Percentiles rank a stretch among this genome's conserved stretches.
phyloP scores from a whole-genome alignment of 108 stramenopile species.

The Thalassiosira profunda region DNA sequence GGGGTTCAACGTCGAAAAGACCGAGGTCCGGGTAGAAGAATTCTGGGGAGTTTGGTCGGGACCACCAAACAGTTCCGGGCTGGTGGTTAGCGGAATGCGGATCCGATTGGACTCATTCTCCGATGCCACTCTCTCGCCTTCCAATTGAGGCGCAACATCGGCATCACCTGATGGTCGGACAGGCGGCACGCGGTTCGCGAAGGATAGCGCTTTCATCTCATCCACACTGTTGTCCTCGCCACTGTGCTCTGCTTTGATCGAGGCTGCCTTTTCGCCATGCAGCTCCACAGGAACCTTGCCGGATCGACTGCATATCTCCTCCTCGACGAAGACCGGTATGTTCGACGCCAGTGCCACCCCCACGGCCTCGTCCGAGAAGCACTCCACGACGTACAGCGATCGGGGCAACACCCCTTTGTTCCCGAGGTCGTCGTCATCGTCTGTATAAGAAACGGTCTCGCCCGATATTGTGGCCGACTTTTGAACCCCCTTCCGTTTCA shows the following conservation, averaged over 20 bases:
- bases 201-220: slow-evolving; percentile 3
- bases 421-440: slow-evolving; percentile 72
- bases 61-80: slow-evolving; percentile 50
- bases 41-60: slow-evolving; percentile 13
- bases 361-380: slow-evolving; percentile 89
- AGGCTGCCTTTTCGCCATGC: slow-evolving; percentile 15
- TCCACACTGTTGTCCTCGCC: not conserved
- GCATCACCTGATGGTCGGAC: slow-evolving; percentile 45
- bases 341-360: slow-evolving; percentile 75
- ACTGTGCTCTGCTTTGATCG: not conserved
- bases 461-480: slow-evolving; percentile 56
- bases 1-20: slow-evolving; percentile 78
- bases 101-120: slow-evolving; percentile 46
- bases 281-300: slow-evolving; percentile 17
- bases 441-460: slow-evolving; percentile 52
- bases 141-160: slow-evolving; percentile 45
- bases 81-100: slow-evolving; percentile 68
- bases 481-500: slow-evolving; percentile 60
- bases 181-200: slow-evolving; percentile 35
- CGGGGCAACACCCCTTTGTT: slow-evolving; percentile 60
- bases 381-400: slow-evolving; percentile 84
- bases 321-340: slow-evolving; percentile 60
- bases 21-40: slow-evolving; percentile 9
- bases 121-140: slow-evolving; percentile 58
- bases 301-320: slow-evolving; percentile 57